These are phyloP conservation scores for Torulaspora quercuum DNA, from an alignment of 805 yeast genomes.

Conservation along the genomic window DNA sequence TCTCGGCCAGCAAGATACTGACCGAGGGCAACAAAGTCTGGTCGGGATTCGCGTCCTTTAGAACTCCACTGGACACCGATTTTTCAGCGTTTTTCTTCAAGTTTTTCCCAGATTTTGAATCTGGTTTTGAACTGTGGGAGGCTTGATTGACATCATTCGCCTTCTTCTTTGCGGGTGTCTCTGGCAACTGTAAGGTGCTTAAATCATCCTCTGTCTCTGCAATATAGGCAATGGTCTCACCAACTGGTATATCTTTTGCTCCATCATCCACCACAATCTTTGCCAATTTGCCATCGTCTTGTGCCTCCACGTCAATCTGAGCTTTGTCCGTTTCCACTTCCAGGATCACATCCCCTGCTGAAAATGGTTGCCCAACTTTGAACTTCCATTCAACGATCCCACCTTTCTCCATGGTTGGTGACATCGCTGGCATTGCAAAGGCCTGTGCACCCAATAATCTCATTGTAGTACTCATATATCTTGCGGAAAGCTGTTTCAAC, in stretches of 20 bases:
- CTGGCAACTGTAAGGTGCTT: slow-evolving; percentile 57
- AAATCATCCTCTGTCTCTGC: slow-evolving; percentile 90
- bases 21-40: slow-evolving; percentile 82
- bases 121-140: slow-evolving; percentile 16
- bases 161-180: slow-evolving; percentile 22
- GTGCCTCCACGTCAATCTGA: slow-evolving; percentile 79
- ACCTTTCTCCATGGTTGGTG: slow-evolving; percentile 97
- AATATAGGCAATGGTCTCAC: slow-evolving; percentile 80
- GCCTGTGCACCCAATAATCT: slow-evolving; percentile 35
- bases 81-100: slow-evolving; percentile 20
- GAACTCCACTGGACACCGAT: slow-evolving; percentile 11
- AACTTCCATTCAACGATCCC: slow-evolving; percentile 88
- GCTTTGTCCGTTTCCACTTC: slow-evolving; percentile 90
- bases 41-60: slow-evolving; percentile 52
- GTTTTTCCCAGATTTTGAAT: slow-evolving; percentile 13
- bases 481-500: slow-evolving; percentile 12
- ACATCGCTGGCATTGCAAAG: slow-evolving; percentile 97
- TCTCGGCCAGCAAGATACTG: slow-evolving; percentile 53
- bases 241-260: slow-evolving; percentile 75
- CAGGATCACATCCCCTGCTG: slow-evolving; percentile 76
- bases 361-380: slow-evolving; percentile 68
- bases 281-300: slow-evolving; percentile 86
- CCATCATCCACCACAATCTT: slow-evolving; percentile 70
- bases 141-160: slow-evolving; percentile 9
- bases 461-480: slow-evolving; percentile 29